phyloP scores from a whole-genome alignment of 768 basidiomycete species.

The Kondoa malvinella region DNA sequence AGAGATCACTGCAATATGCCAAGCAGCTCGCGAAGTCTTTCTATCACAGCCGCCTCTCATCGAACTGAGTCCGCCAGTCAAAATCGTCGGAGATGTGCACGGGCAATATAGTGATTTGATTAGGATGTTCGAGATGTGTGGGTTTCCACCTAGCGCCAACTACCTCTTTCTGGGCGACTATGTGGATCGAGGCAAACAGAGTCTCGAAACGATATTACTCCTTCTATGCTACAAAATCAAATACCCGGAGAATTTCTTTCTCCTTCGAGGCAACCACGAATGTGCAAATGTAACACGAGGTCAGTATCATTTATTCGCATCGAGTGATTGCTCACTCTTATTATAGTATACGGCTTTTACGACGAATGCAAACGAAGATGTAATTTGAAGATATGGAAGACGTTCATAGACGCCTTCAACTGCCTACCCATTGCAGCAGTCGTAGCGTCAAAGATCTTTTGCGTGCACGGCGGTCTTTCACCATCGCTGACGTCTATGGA shows the following conservation, averaged over 20 bases:
- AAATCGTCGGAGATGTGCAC: slow-evolving; percentile 98
- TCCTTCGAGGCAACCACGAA: slow-evolving; percentile 94
- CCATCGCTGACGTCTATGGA: slow-evolving; percentile 91
- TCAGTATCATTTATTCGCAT: slow-evolving; percentile 33
- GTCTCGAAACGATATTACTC: slow-evolving; percentile 89
- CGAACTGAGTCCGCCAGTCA: slow-evolving; percentile 92
- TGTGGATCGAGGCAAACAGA: slow-evolving; percentile 96
- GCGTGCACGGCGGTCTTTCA: slow-evolving; percentile 79
- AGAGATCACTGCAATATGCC: slow-evolving; percentile 85
- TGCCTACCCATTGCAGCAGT: slow-evolving; percentile 95
- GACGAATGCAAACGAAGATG: slow-evolving; percentile 99
- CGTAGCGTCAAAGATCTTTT: slow-evolving; percentile 98
- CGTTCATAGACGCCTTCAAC: slow-evolving; percentile 99
- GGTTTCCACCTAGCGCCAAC: slow-evolving; percentile 89
- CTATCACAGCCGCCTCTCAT: slow-evolving; percentile 90
- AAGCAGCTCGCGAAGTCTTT: slow-evolving; percentile 89
- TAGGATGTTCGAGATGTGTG: slow-evolving; percentile 97
- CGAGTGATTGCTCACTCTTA: not conserved
- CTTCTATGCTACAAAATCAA: slow-evolving; percentile 99
- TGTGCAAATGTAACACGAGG: slow-evolving; percentile 98
- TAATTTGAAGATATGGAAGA: slow-evolving; percentile 99
- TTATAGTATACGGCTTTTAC: slow-evolving; percentile 90
- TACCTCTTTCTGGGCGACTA: slow-evolving; percentile 99
- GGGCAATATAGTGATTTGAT: slow-evolving; percentile 98
- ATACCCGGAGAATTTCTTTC: slow-evolving; percentile 98